Evolutionary conservation across 1,284 basidiomycete genomes (phyloP), one percentile per base, ranked within the genome.

Genomic region (Irpex rosettiformis): DNA sequence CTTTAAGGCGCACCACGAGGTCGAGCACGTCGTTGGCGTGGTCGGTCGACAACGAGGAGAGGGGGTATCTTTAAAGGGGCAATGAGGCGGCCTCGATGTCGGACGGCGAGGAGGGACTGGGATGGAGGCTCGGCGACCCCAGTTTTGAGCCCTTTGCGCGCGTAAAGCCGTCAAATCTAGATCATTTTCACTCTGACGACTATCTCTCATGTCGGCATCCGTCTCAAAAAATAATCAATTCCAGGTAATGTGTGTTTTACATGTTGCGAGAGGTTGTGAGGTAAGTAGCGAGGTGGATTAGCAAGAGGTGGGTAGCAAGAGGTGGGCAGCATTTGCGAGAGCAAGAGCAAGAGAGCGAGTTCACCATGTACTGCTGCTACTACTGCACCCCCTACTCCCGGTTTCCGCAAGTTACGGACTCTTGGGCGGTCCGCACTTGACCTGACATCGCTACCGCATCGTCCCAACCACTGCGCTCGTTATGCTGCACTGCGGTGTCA

Each of bases 131-230:
- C 52, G 52, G 49, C 49, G 49, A 52, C 49, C 52, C 25, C 52
- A 37, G 52, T 54, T 54, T 54, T 54, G 28, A 54, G 52, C 30
- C 28, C 30, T 52, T n/a, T 33, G 49, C 49, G 49, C 49, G 49
- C 25, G 29, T 33, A 16, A 33, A 16, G 16, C 49, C 49, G 21
- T 6, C 18, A 18, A 37, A 54, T 54, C 52, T 54, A 30, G 52
- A 54, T 54, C 52, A 52, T 48, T 52, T 27, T 45, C 43, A 8
- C 43, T 45, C 43, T 45, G 43, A 18, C 21, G 21, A 45, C 43
- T 45, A 22, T 45, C 43, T 45, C 33, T 37, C 33, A 37, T 37
- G 33, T 37, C 33, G 33, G 33, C 33, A 37, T 37, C 33, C 33
- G 16, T 37, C 33, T 37, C 33, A 37, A 37, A 37, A 37, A 8